These are phyloP conservation scores for Ploettnerulaceae sp. DNA, from an alignment of 2,329 filamentous ascomycete species.

Conservation along the genomic window DNA sequence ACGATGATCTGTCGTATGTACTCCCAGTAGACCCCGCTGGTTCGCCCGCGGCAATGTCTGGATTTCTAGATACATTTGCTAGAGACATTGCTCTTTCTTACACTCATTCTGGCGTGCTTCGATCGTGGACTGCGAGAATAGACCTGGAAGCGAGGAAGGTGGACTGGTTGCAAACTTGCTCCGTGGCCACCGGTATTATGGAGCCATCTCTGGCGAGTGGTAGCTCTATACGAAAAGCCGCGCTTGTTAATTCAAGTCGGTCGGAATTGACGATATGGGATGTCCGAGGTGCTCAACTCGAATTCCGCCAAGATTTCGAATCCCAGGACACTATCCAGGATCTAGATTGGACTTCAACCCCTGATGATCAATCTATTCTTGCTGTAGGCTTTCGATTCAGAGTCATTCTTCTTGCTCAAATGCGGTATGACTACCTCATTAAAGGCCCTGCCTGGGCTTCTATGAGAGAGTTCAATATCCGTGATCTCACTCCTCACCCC, in stretches of 20 bases:
- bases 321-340: constrained; percentile 73
- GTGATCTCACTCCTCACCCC: constrained; percentile 78
- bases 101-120: constrained; percentile 66
- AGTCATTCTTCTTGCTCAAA: constrained; percentile 75
- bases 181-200: constrained; percentile 70
- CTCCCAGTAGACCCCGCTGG: constrained; percentile 85
- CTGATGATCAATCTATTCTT: constrained; percentile 81
- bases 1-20: constrained; percentile 58
- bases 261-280: constrained; percentile 89
- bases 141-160: constrained; percentile 54
- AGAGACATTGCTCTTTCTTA: constrained; percentile 84
- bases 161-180: constrained; percentile 79
- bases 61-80: constrained; percentile 81
- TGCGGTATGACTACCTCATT: constrained; percentile 88
- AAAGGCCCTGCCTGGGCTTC: constrained; percentile 85
- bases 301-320: constrained; percentile 73
- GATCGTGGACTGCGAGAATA: constrained; percentile 81
- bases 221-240: constrained; percentile 81
- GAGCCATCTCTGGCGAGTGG: constrained; percentile 76
- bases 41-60: constrained; percentile 62
- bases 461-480: constrained; percentile 75
- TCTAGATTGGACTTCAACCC: constrained; percentile 90
- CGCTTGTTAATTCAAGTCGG: constrained; percentile 68
- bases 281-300: constrained; percentile 71
- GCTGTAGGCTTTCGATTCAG: constrained; percentile 90